Evolutionary conservation across 768 basidiomycete genomes (phyloP).

Genomic region (Suillus sp.): DNA sequence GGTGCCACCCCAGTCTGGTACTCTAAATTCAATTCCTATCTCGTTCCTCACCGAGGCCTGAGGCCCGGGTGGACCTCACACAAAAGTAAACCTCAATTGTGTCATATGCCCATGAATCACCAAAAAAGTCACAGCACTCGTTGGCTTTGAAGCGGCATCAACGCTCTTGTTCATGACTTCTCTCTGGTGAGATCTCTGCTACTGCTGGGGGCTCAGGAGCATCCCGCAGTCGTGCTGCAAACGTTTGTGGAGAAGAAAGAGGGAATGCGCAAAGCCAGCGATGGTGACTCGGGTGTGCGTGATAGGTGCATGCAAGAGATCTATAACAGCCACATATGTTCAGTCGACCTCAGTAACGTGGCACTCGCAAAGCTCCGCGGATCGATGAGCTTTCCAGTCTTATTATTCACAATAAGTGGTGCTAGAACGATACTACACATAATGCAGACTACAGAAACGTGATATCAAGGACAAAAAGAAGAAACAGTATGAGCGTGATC

Average conservation of each 20-base stretch:
- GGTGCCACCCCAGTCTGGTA: slow-evolving; percentile 9
- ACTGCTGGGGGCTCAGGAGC: slow-evolving; percentile 89
- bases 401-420: slow-evolving; percentile 7
- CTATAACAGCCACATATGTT: no score
- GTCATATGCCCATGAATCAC: slow-evolving; percentile 96
- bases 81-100: slow-evolving; percentile 90
- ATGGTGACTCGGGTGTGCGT: no score
- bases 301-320: slow-evolving; percentile 31
- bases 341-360: background rate
- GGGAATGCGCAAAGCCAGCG: slow-evolving; percentile 75
- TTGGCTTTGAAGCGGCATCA: slow-evolving; percentile 88
- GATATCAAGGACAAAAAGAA: slow-evolving; percentile 22
- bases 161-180: slow-evolving; percentile 85
- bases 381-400: background rate
- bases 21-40: background rate
- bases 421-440: slow-evolving; percentile 4
- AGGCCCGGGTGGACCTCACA: no score
- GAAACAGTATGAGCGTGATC: slow-evolving; percentile 9
- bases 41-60: no score
- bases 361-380: background rate
- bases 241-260: slow-evolving; percentile 90
- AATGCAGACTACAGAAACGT: slow-evolving; percentile 14
- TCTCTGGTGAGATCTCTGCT: slow-evolving; percentile 91
- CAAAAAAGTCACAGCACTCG: slow-evolving; percentile 85
- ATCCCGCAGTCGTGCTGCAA: slow-evolving; percentile 85